These are phyloP conservation scores for Deinandra increscens DNA, from an alignment of 129 eudicot genomes.

Conservation along the genomic window DNA sequence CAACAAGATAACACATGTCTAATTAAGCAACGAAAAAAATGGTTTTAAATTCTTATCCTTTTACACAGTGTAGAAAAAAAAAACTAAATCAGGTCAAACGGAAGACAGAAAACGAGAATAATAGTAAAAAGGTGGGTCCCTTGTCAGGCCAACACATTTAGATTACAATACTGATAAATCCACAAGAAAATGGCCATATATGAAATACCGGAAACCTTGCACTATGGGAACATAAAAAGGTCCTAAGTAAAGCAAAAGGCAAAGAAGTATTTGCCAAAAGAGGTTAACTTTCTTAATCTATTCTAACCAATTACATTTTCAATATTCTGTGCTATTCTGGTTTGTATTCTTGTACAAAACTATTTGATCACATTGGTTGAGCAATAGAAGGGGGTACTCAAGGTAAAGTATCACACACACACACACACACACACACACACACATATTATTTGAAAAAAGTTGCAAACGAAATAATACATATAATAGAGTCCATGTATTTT, in stretches of 20 bases:
- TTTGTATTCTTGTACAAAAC: constrained; percentile 3
- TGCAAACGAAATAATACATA: constrained; percentile 3
- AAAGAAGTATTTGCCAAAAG: constrained; percentile 11
- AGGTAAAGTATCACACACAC: background rate
- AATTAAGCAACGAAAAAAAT: background rate
- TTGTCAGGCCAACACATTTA: background rate
- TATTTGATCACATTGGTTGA: constrained; percentile 2
- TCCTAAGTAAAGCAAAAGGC: constrained; percentile 11
- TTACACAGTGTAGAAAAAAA: background rate
- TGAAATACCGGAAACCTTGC: constrained; percentile 4
- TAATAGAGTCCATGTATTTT: background rate
- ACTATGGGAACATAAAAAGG: constrained; percentile 1
- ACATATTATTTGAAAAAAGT: background rate
- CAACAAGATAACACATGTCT: background rate
- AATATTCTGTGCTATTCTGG: background rate
- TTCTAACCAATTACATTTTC: background rate
- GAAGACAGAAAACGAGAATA: background rate
- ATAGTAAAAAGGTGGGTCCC: background rate
- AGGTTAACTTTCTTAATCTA: constrained; percentile 15
- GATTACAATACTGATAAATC: background rate
- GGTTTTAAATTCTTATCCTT: background rate
- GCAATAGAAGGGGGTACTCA: background rate
- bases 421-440: background rate
- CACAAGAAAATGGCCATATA: background rate
- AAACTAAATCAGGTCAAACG: background rate